Base-by-base conservation (phyloP, 805 yeast species). In the Candida sithepensis region DNA sequence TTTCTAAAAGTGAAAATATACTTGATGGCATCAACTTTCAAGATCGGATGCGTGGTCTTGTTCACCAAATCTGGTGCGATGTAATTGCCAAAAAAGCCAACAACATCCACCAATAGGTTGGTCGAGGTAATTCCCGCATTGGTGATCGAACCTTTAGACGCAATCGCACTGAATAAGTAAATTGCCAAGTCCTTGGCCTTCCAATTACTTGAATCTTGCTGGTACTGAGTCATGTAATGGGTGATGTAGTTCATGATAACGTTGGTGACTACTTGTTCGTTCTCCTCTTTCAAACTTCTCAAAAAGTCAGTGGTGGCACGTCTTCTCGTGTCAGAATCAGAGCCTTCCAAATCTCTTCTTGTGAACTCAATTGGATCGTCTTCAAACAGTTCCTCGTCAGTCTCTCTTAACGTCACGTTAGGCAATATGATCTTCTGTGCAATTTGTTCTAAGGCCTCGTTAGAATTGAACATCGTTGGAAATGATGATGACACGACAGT, bases 321-420 rank as follows among this genome's bases (percentile, higher is more conserved):
- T 66, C 97, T 78, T 67, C 99, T 80, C 1, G 97, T 85, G 61
- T 91, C 98, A 13, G 85, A 79, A 63, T 92, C 98, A 0, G 96
- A 84, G 5, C 98, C 98, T 68, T 95, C 99, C 41, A 95, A 73
- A 66, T 94, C 99, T 51, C 96, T 78, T 60, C 98, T 79, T 19
- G 91, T 91, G 63, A 77, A 94, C 59, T 88, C 95, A 46, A 94
- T 85, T 33, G 99, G 99, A 63, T 94, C 99, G 67, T 94, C 99
- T 67, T 94, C 99, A 65, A 94, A 92, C 51, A 84, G 67, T 66
- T 95, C 99, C 59, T 88, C 89, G 63, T 94, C 99, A 2, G 85
- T 75, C 48, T 86, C 92, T 60, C 98, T 81, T 50, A 94, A 75
- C 10, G 83, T 78, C 57, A 91, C 82, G 64, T 94, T 94, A 34